phyloP scores from a whole-genome alignment of 805 yeast genomes.

The Ogataea sp. region DNA sequence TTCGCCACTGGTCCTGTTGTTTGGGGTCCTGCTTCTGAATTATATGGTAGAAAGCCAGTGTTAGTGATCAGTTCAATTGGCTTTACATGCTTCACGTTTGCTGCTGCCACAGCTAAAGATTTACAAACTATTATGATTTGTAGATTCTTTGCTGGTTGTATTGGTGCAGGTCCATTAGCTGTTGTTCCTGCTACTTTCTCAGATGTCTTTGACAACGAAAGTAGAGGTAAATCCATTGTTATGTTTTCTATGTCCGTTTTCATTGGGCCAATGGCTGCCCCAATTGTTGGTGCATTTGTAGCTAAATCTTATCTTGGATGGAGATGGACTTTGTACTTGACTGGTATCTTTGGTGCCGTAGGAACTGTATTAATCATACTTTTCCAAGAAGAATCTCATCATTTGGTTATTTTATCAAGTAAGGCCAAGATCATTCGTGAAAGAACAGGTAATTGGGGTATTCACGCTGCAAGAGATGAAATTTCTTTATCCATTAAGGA shows the following conservation, averaged over 20 bases:
- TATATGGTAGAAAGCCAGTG: constrained; percentile 63
- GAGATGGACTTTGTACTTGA: constrained; percentile 76
- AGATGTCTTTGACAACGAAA: constrained; percentile 59
- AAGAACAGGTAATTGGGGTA: constrained; percentile 75
- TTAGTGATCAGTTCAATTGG: constrained; percentile 49
- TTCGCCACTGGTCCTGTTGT: constrained; percentile 88
- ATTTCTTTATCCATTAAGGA: constrained; percentile 48
- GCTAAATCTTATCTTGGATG: constrained; percentile 52
- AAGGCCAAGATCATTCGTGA: constrained; percentile 59
- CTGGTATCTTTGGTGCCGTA: constrained; percentile 49
- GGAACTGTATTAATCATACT: constrained; percentile 28
- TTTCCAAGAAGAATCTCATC: constrained; percentile 62
- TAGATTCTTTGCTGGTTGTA: constrained; percentile 72
- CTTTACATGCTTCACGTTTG: constrained; percentile 55
- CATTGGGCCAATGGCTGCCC: constrained; percentile 76
- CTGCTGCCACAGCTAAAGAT: constrained; percentile 71
- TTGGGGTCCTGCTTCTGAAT: constrained; percentile 86
- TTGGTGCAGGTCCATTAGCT: constrained; percentile 81
- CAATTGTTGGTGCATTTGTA: constrained; percentile 68
- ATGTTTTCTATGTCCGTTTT: constrained; percentile 68
- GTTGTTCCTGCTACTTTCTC: constrained; percentile 85
- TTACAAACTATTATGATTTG: constrained; percentile 69
- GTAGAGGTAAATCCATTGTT: constrained; percentile 71
- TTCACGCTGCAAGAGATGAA: constrained; percentile 70
- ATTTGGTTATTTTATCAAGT: constrained; percentile 51